phyloP scores from a whole-genome alignment of 2,329 filamentous ascomycete genomes.

The Colletotrichum tamarilloi region DNA sequence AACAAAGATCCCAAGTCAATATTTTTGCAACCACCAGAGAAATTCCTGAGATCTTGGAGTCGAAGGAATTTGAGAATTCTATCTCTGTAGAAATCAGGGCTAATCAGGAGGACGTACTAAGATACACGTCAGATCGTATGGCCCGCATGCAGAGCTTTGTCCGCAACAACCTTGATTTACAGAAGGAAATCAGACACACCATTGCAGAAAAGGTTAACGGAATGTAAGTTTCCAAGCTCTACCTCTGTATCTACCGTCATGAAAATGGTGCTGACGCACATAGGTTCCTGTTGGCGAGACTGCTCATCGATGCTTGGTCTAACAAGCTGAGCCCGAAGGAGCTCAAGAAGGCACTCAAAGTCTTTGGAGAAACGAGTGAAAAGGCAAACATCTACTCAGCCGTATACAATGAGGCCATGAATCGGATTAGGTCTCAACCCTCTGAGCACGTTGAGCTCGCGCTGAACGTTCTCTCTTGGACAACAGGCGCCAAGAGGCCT shows the following conservation, averaged over 20 bases:
- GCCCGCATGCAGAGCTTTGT: neutral
- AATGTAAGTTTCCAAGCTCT: neutral
- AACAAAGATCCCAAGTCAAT: neutral
- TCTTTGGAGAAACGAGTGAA: too few species aligned
- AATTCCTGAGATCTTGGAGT: neutral
- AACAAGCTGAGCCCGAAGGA: too few species aligned
- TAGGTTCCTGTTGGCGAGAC: too few species aligned
- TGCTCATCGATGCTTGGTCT: too few species aligned
- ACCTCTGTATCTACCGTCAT: too few species aligned
- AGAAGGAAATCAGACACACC: rapidly evolving
- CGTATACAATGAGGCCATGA: neutral
- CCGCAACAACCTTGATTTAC: neutral
- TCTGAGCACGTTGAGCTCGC: neutral
- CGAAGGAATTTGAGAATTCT: rapidly evolving
- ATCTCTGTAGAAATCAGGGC: neutral
- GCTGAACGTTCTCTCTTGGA: neutral
- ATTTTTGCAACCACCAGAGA: neutral
- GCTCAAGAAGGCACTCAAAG: too few species aligned
- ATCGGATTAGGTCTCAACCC: neutral
- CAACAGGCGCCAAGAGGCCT: neutral
- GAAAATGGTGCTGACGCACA: too few species aligned
- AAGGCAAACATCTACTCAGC: neutral
- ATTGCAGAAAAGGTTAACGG: rapidly evolving
- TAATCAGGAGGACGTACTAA: neutral
- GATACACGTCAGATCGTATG: neutral